Conservation (phyloP, 1,284 basidiomycete genomes). For the Vanrija sp. region DNA sequence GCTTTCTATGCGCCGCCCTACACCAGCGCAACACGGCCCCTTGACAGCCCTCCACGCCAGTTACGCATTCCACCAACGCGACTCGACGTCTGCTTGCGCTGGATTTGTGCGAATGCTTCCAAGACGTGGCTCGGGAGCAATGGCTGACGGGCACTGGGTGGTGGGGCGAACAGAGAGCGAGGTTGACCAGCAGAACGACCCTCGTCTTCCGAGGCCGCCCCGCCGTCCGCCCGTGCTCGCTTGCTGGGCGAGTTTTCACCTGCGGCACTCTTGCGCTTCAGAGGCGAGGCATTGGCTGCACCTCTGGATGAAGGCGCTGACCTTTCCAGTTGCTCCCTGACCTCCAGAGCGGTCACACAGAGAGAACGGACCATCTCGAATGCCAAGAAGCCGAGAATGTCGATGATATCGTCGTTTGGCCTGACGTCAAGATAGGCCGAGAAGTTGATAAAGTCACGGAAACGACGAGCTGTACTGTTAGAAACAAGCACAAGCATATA, state of each 20-base stretch:
- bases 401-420: slow-evolving; percentile 90
- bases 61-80: slow-evolving; percentile 79
- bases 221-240: slow-evolving; percentile 54
- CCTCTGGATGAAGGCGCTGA: slow-evolving; percentile 10
- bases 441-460: slow-evolving; percentile 93
- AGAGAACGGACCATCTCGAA: slow-evolving; percentile 95
- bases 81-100: slow-evolving; percentile 71
- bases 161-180: slow-evolving; percentile 70
- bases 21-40: slow-evolving; percentile 75
- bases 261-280: slow-evolving; percentile 28
- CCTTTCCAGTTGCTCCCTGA: slow-evolving; percentile 48
- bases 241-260: slow-evolving; percentile 43
- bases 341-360: slow-evolving; percentile 76
- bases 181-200: slow-evolving; percentile 4
- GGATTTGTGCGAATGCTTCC: slow-evolving; percentile 82
- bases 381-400: slow-evolving; percentile 93
- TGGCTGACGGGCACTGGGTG: slow-evolving; percentile 71
- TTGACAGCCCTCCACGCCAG: slow-evolving; percentile 74
- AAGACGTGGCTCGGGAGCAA: slow-evolving; percentile 78
- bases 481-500: neutral
- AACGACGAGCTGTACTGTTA: slow-evolving; percentile 72
- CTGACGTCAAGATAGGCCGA: slow-evolving; percentile 81
- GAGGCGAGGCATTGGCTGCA: slow-evolving; percentile 10
- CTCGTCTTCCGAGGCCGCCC: neutral
- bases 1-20: too few species aligned